Conservation (phyloP, 768 basidiomycete species). For the Termitomyces sp. region DNA sequence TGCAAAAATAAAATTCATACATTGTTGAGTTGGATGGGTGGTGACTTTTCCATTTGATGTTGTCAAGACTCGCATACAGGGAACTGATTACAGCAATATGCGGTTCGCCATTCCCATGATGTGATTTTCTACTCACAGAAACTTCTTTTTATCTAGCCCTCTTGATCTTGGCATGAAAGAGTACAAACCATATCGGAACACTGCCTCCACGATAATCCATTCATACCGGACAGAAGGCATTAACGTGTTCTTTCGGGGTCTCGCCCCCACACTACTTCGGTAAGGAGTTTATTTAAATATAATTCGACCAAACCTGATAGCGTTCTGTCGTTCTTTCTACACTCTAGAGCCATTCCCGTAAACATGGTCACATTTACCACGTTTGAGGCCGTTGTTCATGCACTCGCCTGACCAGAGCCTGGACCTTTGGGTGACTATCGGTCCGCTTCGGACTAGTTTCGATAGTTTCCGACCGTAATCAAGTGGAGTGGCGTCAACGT, state of each 20-base stretch:
- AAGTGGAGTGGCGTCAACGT: constrained; percentile 1
- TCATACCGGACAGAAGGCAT: constrained; percentile 64
- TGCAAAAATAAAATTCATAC: neutral
- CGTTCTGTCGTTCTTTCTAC: neutral
- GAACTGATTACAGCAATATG: constrained; percentile 22
- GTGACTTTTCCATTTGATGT: constrained; percentile 87
- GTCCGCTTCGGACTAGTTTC: neutral
- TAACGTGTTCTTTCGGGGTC: constrained; percentile 69
- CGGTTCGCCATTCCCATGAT: neutral
- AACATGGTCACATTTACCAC: constrained; percentile 79
- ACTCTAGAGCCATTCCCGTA: constrained; percentile 68
- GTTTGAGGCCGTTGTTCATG: constrained; percentile 57
- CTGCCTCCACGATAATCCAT: constrained; percentile 49
- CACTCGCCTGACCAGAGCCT: constrained; percentile 15
- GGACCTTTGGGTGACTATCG: neutral
- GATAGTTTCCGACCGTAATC: neutral
- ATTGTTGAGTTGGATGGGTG: constrained; percentile 56
- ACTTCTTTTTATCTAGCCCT: neutral
- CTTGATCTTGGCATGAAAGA: neutral
- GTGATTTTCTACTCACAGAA: neutral
- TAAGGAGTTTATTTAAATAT: constrained; percentile 22
- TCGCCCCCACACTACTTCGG: constrained; percentile 80
- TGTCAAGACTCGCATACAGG: constrained; percentile 86
- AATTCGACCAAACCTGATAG: neutral
- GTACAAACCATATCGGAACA: constrained; percentile 54